These are phyloP conservation scores for Xylaria palmicola DNA, from an alignment of 495 filamentous ascomycete genomes.

Conservation along the genomic window DNA sequence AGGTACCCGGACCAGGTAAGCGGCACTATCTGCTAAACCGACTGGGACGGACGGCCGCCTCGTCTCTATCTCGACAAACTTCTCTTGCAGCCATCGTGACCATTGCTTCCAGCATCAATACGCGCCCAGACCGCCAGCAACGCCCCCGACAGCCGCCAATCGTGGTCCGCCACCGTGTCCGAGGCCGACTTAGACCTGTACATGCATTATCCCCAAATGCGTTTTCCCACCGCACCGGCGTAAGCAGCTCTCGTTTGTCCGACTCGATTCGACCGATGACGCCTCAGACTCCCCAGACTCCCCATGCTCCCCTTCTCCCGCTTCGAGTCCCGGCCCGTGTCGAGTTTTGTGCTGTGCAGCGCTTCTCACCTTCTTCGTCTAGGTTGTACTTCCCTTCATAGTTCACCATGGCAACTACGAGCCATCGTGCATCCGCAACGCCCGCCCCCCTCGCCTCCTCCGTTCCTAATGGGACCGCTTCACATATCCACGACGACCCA, in stretches of 20 bases:
- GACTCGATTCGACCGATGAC: background rate
- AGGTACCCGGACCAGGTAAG: slow-evolving; percentile 9
- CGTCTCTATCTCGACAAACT: slow-evolving; percentile 19
- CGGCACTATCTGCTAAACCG: slow-evolving; percentile 19
- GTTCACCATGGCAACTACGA: slow-evolving; percentile 29
- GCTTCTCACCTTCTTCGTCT: background rate
- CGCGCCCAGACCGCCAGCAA: slow-evolving; percentile 12
- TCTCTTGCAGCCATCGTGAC: slow-evolving; percentile 19
- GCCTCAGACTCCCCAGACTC: background rate
- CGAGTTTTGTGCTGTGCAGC: background rate
- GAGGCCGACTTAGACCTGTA: background rate
- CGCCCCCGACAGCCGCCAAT: slow-evolving; percentile 21
- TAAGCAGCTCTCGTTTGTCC: slow-evolving; percentile 10
- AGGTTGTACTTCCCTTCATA: slow-evolving; percentile 19
- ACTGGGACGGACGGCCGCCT: slow-evolving; percentile 12
- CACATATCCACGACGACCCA: slow-evolving; percentile 25
- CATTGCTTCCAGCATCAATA: slow-evolving; percentile 11
- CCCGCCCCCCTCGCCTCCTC: slow-evolving; percentile 30
- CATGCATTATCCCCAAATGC: slow-evolving; percentile 13
- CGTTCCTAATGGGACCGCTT: slow-evolving; percentile 21
- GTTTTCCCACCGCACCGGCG: slow-evolving; percentile 7
- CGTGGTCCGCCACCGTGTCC: slow-evolving; percentile 11
- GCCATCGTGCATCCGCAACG: slow-evolving; percentile 29
- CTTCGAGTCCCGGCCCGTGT: background rate
- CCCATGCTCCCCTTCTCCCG: background rate